Conservation (phyloP, 176 grass and related monocot genomes). For the Miscanthus lutarioriparius region DNA sequence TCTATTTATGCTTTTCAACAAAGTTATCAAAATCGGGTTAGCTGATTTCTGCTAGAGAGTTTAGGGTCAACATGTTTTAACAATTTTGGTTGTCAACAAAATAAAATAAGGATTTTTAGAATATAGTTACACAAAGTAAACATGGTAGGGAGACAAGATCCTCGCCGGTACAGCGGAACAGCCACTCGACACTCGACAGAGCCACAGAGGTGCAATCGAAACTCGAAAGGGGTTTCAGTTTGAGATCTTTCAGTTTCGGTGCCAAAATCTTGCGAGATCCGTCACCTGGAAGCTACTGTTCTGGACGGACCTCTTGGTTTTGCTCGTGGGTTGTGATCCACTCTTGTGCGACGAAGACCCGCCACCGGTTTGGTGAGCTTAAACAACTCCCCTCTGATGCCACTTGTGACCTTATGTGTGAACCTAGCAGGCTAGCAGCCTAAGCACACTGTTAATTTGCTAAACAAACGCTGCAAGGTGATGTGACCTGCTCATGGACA, state of each 20-base stretch:
- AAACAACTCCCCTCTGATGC: not conserved
- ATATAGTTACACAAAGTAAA: not conserved
- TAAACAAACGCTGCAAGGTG: constrained; percentile 3
- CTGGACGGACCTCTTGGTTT: not conserved
- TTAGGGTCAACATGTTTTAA: too few species aligned
- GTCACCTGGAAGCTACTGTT: constrained; percentile 15
- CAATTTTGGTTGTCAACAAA: too few species aligned
- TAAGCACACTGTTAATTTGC: not conserved
- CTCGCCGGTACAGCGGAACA: not conserved
- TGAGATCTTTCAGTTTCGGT: too few species aligned
- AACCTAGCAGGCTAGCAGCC: not conserved
- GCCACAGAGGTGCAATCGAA: not conserved
- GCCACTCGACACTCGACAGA: not conserved
- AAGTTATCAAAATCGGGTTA: too few species aligned
- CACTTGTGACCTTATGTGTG: not conserved
- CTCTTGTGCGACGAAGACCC: constrained; percentile 1
- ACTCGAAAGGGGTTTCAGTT: not conserved
- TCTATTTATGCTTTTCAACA: too few species aligned
- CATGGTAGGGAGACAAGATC: not conserved
- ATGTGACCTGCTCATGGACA: not conserved
- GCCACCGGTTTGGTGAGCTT: constrained; percentile 3
- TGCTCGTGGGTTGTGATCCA: not conserved
- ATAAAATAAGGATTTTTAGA: too few species aligned
- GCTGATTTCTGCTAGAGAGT: too few species aligned
- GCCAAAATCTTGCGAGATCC: not conserved